Evolutionary conservation across 495 filamentous ascomycete species (phyloP), one percentile per base, ranked within the genome.

Genomic region (Sporormia fimetaria): DNA sequence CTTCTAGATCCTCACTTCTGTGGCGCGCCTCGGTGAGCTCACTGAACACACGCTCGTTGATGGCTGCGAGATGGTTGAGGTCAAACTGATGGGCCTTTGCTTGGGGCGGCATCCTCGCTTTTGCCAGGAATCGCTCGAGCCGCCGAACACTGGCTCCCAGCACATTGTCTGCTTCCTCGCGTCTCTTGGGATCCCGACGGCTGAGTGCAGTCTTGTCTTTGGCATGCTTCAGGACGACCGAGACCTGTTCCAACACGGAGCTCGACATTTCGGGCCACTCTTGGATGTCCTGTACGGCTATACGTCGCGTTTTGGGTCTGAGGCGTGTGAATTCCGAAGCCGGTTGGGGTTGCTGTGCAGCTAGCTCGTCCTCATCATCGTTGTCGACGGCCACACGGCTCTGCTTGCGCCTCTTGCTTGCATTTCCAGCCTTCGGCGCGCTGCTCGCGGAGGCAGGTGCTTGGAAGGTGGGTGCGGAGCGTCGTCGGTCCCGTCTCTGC

Each of bases 41-140:
- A 16, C 16, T 11, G 21, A n/a, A 17, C 16, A 37, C 5, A 42
- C 64, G 25, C 56, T 71, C 71, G 52, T 74, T 75, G 44, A 71
- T 67, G 57, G 75, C 69, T 7, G 74, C 49, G 15, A 75, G 66
- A 47, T 66, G 66, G 37, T 79, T 74, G 40, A 72, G 70, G 49
- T 80, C 70, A 47, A 81, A 80, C 44, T 69, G 62, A 0, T 65
- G 58, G 22, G 73, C 74, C 41, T 67, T 71, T 4, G 71, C 67
- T 29, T 65, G 59, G 6, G 67, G 71, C 2, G 77, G 76, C 43
- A 81, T 76, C 21, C 73, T 73, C 63, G 76, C 70, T 28, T 67
- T 63, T 20, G 72, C 70, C 10, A 78, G 53, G 27, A 66, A 60
- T 43, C 62, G 67, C 33, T 57, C 64, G 27, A 77, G 57, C 39